Percentiles rank a stretch among this genome's conserved stretches.
Conservation (phyloP, 129 eudicot species). For the Calendula officinalis region DNA sequence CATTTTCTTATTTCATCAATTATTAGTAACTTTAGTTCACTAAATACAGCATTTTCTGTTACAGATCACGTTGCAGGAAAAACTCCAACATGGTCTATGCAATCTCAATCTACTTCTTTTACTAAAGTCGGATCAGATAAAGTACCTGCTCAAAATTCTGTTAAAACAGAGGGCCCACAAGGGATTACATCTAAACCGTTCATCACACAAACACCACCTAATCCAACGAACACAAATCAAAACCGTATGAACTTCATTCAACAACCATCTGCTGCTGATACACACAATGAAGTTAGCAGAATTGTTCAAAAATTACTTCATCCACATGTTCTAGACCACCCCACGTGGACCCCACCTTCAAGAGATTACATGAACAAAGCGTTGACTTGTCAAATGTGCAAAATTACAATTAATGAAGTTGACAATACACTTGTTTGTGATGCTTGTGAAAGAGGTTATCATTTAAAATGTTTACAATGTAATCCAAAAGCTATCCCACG, state of each 20-base stretch:
- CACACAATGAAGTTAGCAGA: slow-evolving; percentile 69
- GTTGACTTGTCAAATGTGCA: slow-evolving; percentile 79
- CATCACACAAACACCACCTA: slow-evolving; percentile 42
- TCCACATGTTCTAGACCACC: slow-evolving; percentile 49
- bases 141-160: slow-evolving; percentile 32
- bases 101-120: slow-evolving; percentile 44
- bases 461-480: slow-evolving; percentile 70
- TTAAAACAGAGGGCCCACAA: slow-evolving; percentile 49
- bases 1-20: neutral
- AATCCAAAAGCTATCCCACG: slow-evolving; percentile 59
- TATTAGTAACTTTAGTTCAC: neutral
- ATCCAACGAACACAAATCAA: slow-evolving; percentile 33
- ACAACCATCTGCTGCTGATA: slow-evolving; percentile 37
- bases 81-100: slow-evolving; percentile 63
- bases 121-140: slow-evolving; percentile 42
- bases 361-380: slow-evolving; percentile 89
- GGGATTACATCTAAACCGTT: slow-evolving; percentile 40
- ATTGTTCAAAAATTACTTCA: slow-evolving; percentile 70
- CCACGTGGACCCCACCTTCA: slow-evolving; percentile 87
- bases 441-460: slow-evolving; percentile 95
- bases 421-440: slow-evolving; percentile 85
- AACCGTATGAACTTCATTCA: slow-evolving; percentile 36
- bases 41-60: slow-evolving; percentile 44
- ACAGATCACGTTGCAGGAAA: slow-evolving; percentile 40
- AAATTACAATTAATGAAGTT: slow-evolving; percentile 48